Evolutionary conservation across 768 basidiomycete genomes (phyloP).

Genomic region (Leccinum uliginosum): DNA sequence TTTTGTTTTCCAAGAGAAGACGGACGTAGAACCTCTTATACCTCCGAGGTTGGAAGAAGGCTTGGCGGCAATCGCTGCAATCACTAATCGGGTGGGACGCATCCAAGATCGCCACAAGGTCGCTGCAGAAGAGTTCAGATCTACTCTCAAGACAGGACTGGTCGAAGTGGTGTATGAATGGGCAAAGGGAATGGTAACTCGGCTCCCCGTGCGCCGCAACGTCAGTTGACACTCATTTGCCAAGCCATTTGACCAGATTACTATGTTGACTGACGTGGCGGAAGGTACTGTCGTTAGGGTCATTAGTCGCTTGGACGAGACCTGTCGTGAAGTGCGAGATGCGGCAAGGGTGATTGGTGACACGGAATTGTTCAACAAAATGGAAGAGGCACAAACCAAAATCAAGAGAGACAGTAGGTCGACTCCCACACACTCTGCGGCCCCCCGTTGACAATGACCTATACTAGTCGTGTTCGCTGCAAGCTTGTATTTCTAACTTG

Average conservation of each 20-base stretch:
- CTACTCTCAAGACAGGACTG: constrained; percentile 82
- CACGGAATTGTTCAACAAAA: constrained; percentile 92
- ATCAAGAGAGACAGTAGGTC: constrained; percentile 95
- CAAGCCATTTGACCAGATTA: constrained; percentile 95
- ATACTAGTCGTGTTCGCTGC: constrained; percentile 77
- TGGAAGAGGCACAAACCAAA: constrained; percentile 91
- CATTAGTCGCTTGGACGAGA: constrained; percentile 94
- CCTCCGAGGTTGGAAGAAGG: constrained; percentile 79
- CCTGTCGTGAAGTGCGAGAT: constrained; percentile 93
- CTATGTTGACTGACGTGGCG: constrained; percentile 84
- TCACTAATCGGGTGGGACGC: constrained; percentile 72
- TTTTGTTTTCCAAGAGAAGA: constrained; percentile 99
- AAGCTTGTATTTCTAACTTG: constrained; percentile 72
- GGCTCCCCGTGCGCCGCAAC: not conserved
- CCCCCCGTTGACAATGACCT: constrained; percentile 5
- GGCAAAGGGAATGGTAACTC: constrained; percentile 94
- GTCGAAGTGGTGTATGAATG: constrained; percentile 98
- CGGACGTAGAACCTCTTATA: constrained; percentile 80
- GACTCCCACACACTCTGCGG: not conserved
- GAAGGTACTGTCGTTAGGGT: constrained; percentile 97
- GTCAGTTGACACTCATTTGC: not conserved
- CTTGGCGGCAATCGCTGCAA: constrained; percentile 67
- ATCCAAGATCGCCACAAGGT: constrained; percentile 83
- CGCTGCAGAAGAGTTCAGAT: constrained; percentile 70
- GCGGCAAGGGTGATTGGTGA: constrained; percentile 97